Base-by-base conservation (phyloP, 768 basidiomycete species). In the Daedaleopsis sinensis region DNA sequence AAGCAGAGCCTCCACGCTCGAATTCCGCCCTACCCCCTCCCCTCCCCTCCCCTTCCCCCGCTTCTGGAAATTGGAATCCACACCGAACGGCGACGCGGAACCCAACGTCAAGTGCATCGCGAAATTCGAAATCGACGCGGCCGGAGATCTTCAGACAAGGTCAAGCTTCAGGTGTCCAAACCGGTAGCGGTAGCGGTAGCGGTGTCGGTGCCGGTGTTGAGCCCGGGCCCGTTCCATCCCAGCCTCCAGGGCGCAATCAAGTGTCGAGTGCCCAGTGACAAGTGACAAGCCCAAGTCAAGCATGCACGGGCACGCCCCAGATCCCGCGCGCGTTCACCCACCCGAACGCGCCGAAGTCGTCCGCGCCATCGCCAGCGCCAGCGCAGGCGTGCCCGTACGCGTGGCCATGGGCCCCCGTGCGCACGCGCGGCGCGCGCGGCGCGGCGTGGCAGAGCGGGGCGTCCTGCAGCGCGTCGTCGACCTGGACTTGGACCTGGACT, bases 251-350 rank as follows among this genome's bases (percentile, higher is more conserved):
- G 8, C 27, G 18, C 1, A 27, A 9, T 35, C 24, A 35, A 15
- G 49, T 11, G 1, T 35, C 24, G 27, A 32, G 24, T 6, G 13
- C 19, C 46, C 13, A 19, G 19, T 8, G 12, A 7, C 49, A 35
- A 9, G 49, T 7, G 6, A 32, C 49, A 51, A 18, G 13, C 2
- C n/a, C n/a, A n/a, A n/a, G n/a, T 16, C 11, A 51, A 15, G 10
- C 24, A 4, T 27, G 49, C 24, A 38, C 59, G 12, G 7, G 27
- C 53, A 38, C 38, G 10, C 63, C 43, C 67, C 67, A 68, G 27
- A 61, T 52, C 44, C 64, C 67, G 21, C 56, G 58, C 23, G 57
- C 60, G 57, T 68, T 66, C 35, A 56, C 46, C 67, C 67, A 68
- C 7, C 56, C 57, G 49, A 68, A 62, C 21, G 48, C 52, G 24